Evolutionary conservation across 305 asterid species (phyloP), one percentile per base, ranked within the genome.

Genomic region (Petunia hybrid): DNA sequence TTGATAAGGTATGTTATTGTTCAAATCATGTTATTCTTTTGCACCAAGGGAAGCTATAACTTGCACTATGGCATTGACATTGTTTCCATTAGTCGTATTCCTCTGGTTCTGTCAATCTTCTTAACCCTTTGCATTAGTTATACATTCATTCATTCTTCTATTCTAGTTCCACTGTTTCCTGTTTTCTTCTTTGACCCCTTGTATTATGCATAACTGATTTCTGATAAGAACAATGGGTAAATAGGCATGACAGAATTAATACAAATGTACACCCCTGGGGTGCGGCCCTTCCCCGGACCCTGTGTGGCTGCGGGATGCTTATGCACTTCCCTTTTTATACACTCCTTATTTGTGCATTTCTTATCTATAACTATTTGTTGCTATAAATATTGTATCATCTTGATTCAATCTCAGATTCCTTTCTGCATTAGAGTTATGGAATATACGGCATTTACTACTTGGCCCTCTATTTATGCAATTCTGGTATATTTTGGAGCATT

Each of bases 1-100:
- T 85, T 84, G 98, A 92, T 85, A 95, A 91, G 98, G 97, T 95
- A 86, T 56, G 65, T 69, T 70, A 41, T 48, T 3, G 45, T 43
- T 61, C 7, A 48, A 71, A 46, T 22, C 55, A 10, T 12, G 77
- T 35, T 61, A 71, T n/a, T 71, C 61, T 46, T 31, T 71, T 48
- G 43, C 36, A 46, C 42, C 5, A 39, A 5, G 36, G 2, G 10
- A 45, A 70, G 2, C 2, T 46, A 22, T 45, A n/a, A 51, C 12
- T 46, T 48, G 3, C 6, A 48, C 51, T 71, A 48, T 48, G 31
- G 10, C 57, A 22, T 22, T 22, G 31, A 22, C 42, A 31, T 69
- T 35, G 77, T 31, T 71, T 71, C 42, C 13, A 5, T 35, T 6
- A 40, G 3, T 71, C 2, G 3, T 46, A 48, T 10, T 10, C 35